A percentile compares a stretch with the other conserved stretches of the same genome.
Conservation (phyloP, 2,329 filamentous ascomycete genomes). For the Phyllosticta citriasiana region DNA sequence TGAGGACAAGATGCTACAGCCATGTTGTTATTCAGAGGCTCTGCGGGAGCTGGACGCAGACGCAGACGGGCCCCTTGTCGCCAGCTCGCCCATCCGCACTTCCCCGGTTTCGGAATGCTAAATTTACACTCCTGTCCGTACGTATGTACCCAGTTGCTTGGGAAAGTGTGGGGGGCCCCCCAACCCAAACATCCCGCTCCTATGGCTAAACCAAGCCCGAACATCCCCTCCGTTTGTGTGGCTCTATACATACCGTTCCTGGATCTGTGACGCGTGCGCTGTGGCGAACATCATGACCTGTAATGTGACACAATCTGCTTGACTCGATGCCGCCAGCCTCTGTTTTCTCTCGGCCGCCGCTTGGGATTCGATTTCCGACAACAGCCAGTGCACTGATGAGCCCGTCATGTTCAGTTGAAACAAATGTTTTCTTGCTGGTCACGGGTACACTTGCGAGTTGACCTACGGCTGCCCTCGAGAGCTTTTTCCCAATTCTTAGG, state of each 20-base stretch:
- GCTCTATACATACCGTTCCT: not conserved
- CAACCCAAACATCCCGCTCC: not conserved
- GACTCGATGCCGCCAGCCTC: not conserved
- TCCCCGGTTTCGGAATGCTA: conserved; percentile 9
- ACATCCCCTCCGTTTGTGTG: too few relatives aligned
- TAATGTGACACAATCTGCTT: not conserved
- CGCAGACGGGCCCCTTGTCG: not conserved
- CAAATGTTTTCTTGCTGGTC: not conserved
- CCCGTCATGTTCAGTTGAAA: not conserved
- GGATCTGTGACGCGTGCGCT: not conserved
- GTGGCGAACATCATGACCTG: not conserved
- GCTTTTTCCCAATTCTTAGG: too few relatives aligned
- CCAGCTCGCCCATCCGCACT: conserved; percentile 3
- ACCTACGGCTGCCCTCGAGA: too few relatives aligned
- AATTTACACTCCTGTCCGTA: not conserved
- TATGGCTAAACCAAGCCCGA: not conserved
- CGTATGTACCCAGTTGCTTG: not conserved
- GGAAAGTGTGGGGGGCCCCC: not conserved
- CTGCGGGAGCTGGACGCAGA: not conserved
- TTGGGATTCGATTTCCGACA: not conserved
- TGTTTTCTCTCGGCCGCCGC: not conserved
- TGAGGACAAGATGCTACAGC: not conserved
- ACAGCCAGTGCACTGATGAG: not conserved
- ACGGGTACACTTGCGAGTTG: not conserved
- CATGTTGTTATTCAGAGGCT: conserved; percentile 4